These are phyloP conservation scores for Starmerella sp. DNA, from an alignment of 805 yeast genomes.

Conservation along the genomic window DNA sequence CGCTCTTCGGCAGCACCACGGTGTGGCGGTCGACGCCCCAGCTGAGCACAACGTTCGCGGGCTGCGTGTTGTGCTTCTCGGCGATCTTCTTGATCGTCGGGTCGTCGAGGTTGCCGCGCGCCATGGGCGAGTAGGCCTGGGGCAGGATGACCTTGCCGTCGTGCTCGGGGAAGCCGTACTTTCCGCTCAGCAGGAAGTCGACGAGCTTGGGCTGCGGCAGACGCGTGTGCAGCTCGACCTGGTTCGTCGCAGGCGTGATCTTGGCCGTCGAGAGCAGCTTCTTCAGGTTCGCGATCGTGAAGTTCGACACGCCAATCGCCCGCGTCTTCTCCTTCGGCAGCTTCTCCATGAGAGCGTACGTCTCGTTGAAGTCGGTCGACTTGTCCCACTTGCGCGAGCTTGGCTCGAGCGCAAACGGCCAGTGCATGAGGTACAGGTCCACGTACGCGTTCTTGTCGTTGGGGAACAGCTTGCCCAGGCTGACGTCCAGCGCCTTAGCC, in stretches of 20 bases:
- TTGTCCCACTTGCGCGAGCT: conserved; percentile 17
- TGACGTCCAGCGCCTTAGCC: conserved; percentile 38
- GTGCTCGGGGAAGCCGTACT: conserved; percentile 21
- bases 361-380: conserved; percentile 35
- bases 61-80: conserved; percentile 37
- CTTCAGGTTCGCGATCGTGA: conserved; percentile 43
- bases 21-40: conserved; percentile 41
- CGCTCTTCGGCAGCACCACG: conserved; percentile 56
- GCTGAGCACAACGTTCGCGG: conserved; percentile 27
- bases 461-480: conserved; percentile 37
- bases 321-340: conserved; percentile 41
- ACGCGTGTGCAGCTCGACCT: conserved; percentile 66
- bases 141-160: conserved; percentile 40
- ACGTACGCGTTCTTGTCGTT: conserved; percentile 43
- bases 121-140: conserved; percentile 74
- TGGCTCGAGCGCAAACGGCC: conserved; percentile 39
- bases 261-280: conserved; percentile 34
- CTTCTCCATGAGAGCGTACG: conserved; percentile 55
- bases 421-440: conserved; percentile 56
- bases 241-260: conserved; percentile 57
- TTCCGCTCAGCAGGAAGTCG: conserved; percentile 36
- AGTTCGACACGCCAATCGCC: conserved; percentile 71
- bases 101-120: conserved; percentile 50
- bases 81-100: conserved; percentile 48
- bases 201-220: conserved; percentile 53